phyloP scores from a whole-genome alignment of 805 yeast genomes.

The Sugiyamaella mastotermitis region DNA sequence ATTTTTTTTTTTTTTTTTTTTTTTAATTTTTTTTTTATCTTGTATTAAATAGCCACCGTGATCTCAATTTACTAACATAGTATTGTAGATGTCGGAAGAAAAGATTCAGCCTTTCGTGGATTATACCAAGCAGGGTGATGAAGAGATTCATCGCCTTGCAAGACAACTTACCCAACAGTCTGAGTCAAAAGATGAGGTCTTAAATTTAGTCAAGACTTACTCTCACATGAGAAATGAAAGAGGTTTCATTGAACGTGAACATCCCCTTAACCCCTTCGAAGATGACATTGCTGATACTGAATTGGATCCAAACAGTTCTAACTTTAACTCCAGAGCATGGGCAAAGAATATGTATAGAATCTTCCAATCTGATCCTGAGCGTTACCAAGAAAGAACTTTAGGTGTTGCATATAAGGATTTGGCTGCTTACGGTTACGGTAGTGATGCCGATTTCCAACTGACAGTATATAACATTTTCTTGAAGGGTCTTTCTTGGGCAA shows the following conservation, averaged over 20 bases:
- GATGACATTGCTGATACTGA: slow-evolving; percentile 33
- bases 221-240: slow-evolving; percentile 1
- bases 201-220: slow-evolving; percentile 4
- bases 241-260: background rate
- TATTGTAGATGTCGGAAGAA: too few species aligned
- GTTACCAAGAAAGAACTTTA: slow-evolving; percentile 53
- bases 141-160: slow-evolving; percentile 15
- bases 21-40: too few species aligned
- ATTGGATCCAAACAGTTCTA: slow-evolving; percentile 53
- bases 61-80: too few species aligned
- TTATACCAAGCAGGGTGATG: too few species aligned
- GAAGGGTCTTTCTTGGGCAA: slow-evolving; percentile 20
- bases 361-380: slow-evolving; percentile 50
- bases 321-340: slow-evolving; percentile 58
- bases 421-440: slow-evolving; percentile 57
- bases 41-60: too few species aligned
- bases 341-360: slow-evolving; percentile 51
- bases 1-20: too few species aligned
- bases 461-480: slow-evolving; percentile 43
- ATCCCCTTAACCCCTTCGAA: slow-evolving; percentile 21
- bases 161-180: slow-evolving; percentile 15
- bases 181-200: slow-evolving; percentile 4
- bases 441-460: slow-evolving; percentile 61
- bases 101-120: too few species aligned
- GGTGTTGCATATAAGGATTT: slow-evolving; percentile 56